Evolutionary conservation across 495 filamentous ascomycete genomes (phyloP).

Genomic region (Lasiosphaeria hispida): DNA sequence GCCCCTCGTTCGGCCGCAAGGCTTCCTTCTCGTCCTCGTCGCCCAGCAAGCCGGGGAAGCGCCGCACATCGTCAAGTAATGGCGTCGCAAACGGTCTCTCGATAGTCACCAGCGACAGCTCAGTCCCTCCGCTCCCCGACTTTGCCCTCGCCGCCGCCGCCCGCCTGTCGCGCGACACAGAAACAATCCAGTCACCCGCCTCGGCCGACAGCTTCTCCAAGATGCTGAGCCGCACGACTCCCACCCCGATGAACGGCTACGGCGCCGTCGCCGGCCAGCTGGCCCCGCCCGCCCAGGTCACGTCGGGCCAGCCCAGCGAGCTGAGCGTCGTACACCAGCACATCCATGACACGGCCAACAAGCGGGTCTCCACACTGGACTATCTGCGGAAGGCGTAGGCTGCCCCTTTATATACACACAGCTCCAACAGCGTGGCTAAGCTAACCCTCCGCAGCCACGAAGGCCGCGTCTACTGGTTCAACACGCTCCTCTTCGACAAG

Average conservation of each 20-base stretch:
- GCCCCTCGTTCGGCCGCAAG: constrained; percentile 44
- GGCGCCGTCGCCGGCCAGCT: constrained; percentile 31
- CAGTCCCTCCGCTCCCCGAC: constrained; percentile 39
- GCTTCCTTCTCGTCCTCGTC: constrained; percentile 43
- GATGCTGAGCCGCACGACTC: constrained; percentile 43
- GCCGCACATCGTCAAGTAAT: constrained; percentile 35
- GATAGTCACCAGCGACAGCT: constrained; percentile 26
- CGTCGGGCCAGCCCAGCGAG: constrained; percentile 37
- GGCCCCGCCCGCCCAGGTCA: constrained; percentile 30
- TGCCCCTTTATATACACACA: constrained; percentile 2
- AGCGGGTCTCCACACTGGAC: constrained; percentile 93
- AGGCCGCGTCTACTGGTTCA: constrained; percentile 96
- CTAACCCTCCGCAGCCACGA: constrained; percentile 63
- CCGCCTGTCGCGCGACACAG: constrained; percentile 36
- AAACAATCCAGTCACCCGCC: constrained; percentile 33
- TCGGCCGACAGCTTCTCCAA: constrained; percentile 39
- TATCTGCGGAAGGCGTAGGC: constrained; percentile 87
- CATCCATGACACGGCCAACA: constrained; percentile 84
- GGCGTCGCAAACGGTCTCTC: constrained; percentile 10
- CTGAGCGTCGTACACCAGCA: constrained; percentile 62
- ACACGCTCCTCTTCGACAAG: constrained; percentile 87
- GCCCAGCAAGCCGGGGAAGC: constrained; percentile 28
- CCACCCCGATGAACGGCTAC: constrained; percentile 29
- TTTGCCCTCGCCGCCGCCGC: constrained; percentile 38
- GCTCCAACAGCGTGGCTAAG: not conserved